phyloP scores from a whole-genome alignment of 805 yeast species.

The Cyberlindnera japonica region DNA sequence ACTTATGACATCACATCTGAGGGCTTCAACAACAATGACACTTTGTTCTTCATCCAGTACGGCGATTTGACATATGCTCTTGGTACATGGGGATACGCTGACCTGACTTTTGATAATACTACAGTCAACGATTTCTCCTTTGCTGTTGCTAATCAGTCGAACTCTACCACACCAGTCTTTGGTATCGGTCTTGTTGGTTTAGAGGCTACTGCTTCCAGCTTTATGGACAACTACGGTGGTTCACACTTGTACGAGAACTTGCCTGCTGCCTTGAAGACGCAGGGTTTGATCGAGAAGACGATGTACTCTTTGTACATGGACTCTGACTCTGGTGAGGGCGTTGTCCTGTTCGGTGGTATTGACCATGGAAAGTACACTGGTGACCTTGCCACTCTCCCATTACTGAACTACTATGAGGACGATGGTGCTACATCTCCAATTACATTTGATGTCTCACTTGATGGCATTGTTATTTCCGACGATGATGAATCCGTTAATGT shows the following conservation, averaged over 20 bases:
- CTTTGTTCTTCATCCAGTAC: constrained; percentile 39
- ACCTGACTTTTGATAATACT: constrained; percentile 44
- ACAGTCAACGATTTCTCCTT: constrained; percentile 50
- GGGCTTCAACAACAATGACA: constrained; percentile 25
- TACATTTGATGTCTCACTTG: constrained; percentile 44
- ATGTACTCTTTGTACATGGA: constrained; percentile 56
- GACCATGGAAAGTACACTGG: constrained; percentile 56
- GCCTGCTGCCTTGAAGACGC: constrained; percentile 51
- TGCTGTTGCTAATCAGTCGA: constrained; percentile 61
- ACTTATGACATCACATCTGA: constrained; percentile 27
- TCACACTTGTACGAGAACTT: constrained; percentile 48
- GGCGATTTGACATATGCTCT: constrained; percentile 46
- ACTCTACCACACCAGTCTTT: constrained; percentile 58
- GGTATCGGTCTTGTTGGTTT: constrained; percentile 64
- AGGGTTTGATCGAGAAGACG: constrained; percentile 47
- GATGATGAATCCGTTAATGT: not conserved
- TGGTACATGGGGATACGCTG: constrained; percentile 65
- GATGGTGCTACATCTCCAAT: constrained; percentile 35
- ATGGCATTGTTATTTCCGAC: constrained; percentile 10
- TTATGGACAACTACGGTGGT: constrained; percentile 5
- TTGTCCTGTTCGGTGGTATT: constrained; percentile 60
- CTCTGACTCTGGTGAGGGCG: constrained; percentile 37
- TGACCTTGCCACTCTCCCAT: constrained; percentile 40
- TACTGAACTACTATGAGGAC: constrained; percentile 29
- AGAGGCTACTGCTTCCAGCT: constrained; percentile 44